phyloP scores from a whole-genome alignment of 1,284 basidiomycete genomes.

The Rhodotorula sp. region DNA sequence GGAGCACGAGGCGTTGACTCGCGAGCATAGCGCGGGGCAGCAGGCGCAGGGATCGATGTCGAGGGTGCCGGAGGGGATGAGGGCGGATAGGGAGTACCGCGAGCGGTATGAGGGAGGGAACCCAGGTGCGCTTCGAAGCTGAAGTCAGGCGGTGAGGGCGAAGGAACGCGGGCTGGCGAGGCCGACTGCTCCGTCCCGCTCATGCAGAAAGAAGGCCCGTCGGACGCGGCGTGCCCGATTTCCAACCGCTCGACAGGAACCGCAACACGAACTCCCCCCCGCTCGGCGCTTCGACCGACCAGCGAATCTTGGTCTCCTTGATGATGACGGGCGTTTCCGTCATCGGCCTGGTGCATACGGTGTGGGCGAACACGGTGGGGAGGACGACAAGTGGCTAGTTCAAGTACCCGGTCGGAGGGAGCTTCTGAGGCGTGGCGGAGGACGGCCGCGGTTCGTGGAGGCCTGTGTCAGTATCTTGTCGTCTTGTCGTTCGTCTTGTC shows the following conservation, averaged over 20 bases:
- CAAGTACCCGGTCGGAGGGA: slow-evolving; percentile 13
- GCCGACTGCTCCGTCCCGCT: not conserved
- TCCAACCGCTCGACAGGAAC: slow-evolving; percentile 5
- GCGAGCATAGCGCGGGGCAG: too few species aligned
- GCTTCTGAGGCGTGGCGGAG: not conserved
- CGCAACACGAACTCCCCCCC: not conserved
- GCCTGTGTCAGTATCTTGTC: too few species aligned
- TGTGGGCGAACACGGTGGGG: slow-evolving; percentile 8
- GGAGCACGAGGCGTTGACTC: not conserved
- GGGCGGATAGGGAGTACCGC: slow-evolving; percentile 11
- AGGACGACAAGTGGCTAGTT: not conserved
- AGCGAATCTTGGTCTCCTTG: slow-evolving; percentile 5
- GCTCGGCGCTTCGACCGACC: not conserved
- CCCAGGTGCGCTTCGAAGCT: slow-evolving; percentile 6
- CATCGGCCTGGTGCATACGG: not conserved
- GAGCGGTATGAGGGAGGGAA: not conserved
- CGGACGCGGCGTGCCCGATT: slow-evolving; percentile 2
- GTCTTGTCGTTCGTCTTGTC: too few species aligned
- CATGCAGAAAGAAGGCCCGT: slow-evolving; percentile 9
- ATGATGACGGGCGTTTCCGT: slow-evolving; percentile 14
- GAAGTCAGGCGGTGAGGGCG: not conserved
- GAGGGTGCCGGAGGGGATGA: not conserved
- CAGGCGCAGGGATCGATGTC: not conserved
- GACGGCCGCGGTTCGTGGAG: too few species aligned
- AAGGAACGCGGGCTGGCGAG: not conserved